Conservation (phyloP, 2,329 filamentous ascomycete species). For the Microdochium bolleyi region DNA sequence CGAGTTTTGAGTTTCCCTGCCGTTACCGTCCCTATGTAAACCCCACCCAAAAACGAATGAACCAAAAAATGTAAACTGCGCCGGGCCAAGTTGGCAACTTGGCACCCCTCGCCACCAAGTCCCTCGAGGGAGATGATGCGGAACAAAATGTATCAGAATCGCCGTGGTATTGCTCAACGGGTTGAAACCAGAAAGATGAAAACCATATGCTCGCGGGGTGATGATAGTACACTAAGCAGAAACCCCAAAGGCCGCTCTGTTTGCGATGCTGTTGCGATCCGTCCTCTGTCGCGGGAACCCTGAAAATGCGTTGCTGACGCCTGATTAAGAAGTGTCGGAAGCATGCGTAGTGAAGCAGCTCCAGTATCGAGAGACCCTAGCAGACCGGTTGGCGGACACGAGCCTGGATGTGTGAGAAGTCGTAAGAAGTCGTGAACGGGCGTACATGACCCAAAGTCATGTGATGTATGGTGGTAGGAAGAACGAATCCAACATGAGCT, state of each 20-base stretch:
- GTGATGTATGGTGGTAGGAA: neutral
- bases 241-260: neutral
- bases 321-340: constrained; percentile 3
- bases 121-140: neutral
- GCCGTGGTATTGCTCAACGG: neutral
- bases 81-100: neutral
- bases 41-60: neutral
- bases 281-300: neutral
- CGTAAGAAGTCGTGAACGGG: constrained; percentile 31
- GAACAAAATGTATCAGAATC: neutral
- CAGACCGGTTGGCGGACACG: constrained; percentile 11
- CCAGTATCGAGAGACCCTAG: constrained; percentile 8
- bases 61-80: neutral
- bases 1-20: neutral
- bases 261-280: too few species aligned
- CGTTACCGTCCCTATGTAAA: neutral
- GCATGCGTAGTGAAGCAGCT: constrained; percentile 3
- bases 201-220: neutral
- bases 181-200: neutral
- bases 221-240: neutral
- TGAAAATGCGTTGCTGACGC: neutral
- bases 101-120: neutral
- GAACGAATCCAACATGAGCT: neutral
- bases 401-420: constrained; percentile 23
- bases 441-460: constrained; percentile 10